Base-by-base conservation (phyloP, 108 stramenopile species). In the Skeletonema marinoi region DNA sequence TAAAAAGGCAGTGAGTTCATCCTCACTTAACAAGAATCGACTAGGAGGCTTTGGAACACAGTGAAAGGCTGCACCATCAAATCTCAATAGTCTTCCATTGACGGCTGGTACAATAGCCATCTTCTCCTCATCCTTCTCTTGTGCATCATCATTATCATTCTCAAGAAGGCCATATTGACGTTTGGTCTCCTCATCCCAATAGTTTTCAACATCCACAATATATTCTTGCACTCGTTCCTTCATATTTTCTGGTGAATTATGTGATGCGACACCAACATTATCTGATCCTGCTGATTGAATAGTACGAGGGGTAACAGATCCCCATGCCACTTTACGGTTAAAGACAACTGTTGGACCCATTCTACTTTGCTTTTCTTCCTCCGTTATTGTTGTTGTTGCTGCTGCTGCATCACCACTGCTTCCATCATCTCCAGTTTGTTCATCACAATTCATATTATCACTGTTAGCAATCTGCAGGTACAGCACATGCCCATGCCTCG, bases 61-160 rank as follows among this genome's bases (percentile, higher is more conserved):
- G 66, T 90, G 89, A 77, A 90, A 74, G 21, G 86, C 84, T 17
- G 21, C 78, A 8, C 89, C 89, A 3, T 84, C 83, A 75, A 90
- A 90, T 70, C 86, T 31, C 64, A 90, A 54, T 3, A 90, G 44
- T 59, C 89, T 74, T 17, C 87, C 87, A 32, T 65, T 67, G n/a
- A 85, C 70, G 32, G 85, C 84, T n/a, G 89, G 89, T 32, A 88
- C 83, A 19, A 78, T 83, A 3, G 81, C 84, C 77, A 88, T 60
- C 38, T 77, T 59, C n/a, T 65, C 80, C 11, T n/a, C 54, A 54
- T 54, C 51, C 31, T 70, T 44, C 25, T 65, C 74, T 1, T 31
- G 14, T 3, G n/a, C 33, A 29, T 31, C 1, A 1, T 46, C 31
- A 10, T 46, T 35, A 5, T 30, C 25, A 25, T 62, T 64, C 12